Conservation (phyloP, 352 stramenopile genomes). For the Pythium insidiosum region DNA sequence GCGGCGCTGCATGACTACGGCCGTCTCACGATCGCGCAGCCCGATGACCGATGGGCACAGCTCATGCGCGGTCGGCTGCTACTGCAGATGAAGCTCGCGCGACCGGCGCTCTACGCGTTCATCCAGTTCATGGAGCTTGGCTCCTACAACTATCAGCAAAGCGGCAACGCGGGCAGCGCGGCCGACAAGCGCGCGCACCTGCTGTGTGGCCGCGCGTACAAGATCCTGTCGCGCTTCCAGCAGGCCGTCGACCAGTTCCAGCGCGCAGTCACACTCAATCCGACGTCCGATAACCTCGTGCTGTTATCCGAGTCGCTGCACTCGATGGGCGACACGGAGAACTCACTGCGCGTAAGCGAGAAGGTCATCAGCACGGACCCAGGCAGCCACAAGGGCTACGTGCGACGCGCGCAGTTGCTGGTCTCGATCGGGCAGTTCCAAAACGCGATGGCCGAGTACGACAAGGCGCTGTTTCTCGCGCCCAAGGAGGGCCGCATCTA, state of each 20-base stretch:
- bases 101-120: slow-evolving; percentile 65
- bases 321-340: slow-evolving; percentile 72
- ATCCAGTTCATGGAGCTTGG: slow-evolving; percentile 60
- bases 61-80: slow-evolving; percentile 49
- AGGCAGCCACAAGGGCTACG: slow-evolving; percentile 49
- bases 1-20: slow-evolving; percentile 57
- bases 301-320: slow-evolving; percentile 72
- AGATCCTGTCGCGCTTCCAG: slow-evolving; percentile 61
- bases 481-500: slow-evolving; percentile 51
- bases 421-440: slow-evolving; percentile 36
- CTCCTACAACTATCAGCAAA: slow-evolving; percentile 5
- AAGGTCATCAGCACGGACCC: slow-evolving; percentile 58
- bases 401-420: slow-evolving; percentile 55
- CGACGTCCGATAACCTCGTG: slow-evolving; percentile 67
- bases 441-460: slow-evolving; percentile 51
- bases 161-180: background rate
- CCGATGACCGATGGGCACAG: slow-evolving; percentile 51
- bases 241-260: slow-evolving; percentile 60
- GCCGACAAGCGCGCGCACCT: slow-evolving; percentile 38
- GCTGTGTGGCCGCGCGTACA: slow-evolving; percentile 54
- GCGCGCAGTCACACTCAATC: slow-evolving; percentile 41
- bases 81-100: slow-evolving; percentile 42
- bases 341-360: slow-evolving; percentile 65
- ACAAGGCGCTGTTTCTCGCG: slow-evolving; percentile 44
- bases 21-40: slow-evolving; percentile 45